phyloP scores from a whole-genome alignment of 345 rosid genomes.

The Populus pruinosa region DNA sequence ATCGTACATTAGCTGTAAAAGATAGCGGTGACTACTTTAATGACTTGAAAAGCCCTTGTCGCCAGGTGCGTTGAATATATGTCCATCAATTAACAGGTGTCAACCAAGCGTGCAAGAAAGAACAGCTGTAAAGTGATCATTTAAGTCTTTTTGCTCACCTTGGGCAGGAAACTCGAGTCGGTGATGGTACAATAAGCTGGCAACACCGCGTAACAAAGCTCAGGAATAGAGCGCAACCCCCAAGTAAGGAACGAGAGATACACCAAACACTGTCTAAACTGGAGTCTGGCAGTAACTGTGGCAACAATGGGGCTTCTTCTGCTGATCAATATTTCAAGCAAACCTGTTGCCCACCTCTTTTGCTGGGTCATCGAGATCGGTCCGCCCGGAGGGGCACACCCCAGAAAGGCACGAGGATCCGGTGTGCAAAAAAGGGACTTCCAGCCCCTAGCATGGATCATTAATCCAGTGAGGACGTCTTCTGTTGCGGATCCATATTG shows the following conservation, averaged over 20 bases:
- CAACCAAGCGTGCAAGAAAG: too few species aligned
- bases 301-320: conserved; percentile 36
- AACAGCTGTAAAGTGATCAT: neutral
- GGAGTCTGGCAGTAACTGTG: conserved; percentile 28
- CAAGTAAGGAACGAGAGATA: conserved; percentile 31
- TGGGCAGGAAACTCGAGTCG: conserved; percentile 56
- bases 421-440: conserved; percentile 24
- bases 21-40: too few species aligned
- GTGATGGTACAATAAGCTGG: conserved; percentile 64
- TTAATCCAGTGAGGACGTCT: conserved; percentile 49
- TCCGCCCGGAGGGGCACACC: conserved; percentile 44
- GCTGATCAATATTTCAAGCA: conserved; percentile 47
- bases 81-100: too few species aligned
- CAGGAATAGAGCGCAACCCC: conserved; percentile 51
- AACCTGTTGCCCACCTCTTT: conserved; percentile 64
- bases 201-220: conserved; percentile 48
- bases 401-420: conserved; percentile 52
- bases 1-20: too few species aligned
- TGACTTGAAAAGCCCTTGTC: too few species aligned
- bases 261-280: conserved; percentile 43
- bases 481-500: conserved; percentile 58
- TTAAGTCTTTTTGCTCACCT: conserved; percentile 23
- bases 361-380: conserved; percentile 44
- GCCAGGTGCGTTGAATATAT: too few species aligned
- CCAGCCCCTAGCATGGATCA: conserved; percentile 61